phyloP scores from a whole-genome alignment of 129 eudicot species.

The Tagetes erecta region DNA sequence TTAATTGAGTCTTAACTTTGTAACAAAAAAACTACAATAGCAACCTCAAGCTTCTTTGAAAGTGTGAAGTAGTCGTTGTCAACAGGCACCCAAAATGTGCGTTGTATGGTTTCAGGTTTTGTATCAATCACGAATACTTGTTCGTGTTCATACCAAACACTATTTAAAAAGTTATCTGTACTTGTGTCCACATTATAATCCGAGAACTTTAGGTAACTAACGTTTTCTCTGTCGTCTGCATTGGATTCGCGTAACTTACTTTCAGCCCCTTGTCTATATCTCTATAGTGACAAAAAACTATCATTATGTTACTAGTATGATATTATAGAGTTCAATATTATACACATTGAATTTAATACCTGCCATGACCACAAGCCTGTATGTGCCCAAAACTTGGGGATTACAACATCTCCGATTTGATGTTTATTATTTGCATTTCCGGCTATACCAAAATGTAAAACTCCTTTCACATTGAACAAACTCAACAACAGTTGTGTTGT shows the following conservation, averaged over 20 bases:
- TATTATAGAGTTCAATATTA: neutral
- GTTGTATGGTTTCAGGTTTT: slow-evolving; percentile 64
- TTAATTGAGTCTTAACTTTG: too few species aligned
- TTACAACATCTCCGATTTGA: slow-evolving; percentile 55
- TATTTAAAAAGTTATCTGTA: slow-evolving; percentile 50
- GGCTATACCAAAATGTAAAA: slow-evolving; percentile 55
- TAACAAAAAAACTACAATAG: neutral
- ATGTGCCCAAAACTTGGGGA: slow-evolving; percentile 64
- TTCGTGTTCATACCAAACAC: slow-evolving; percentile 71
- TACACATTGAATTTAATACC: slow-evolving; percentile 23
- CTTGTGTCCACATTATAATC: slow-evolving; percentile 39
- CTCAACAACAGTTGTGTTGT: slow-evolving; percentile 46
- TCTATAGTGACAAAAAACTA: slow-evolving; percentile 34
- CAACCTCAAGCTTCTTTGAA: slow-evolving; percentile 55
- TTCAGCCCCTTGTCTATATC: slow-evolving; percentile 51
- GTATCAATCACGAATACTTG: slow-evolving; percentile 58
- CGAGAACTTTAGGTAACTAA: slow-evolving; percentile 50
- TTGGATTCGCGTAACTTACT: slow-evolving; percentile 46
- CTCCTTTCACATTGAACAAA: slow-evolving; percentile 46
- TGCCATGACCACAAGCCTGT: slow-evolving; percentile 68
- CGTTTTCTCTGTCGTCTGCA: slow-evolving; percentile 52
- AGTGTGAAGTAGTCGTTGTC: slow-evolving; percentile 45
- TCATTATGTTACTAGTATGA: neutral
- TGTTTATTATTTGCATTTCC: slow-evolving; percentile 54
- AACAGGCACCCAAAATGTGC: slow-evolving; percentile 64